phyloP scores from a whole-genome alignment of 257 asterid species.

The Cruciata laevipes region DNA sequence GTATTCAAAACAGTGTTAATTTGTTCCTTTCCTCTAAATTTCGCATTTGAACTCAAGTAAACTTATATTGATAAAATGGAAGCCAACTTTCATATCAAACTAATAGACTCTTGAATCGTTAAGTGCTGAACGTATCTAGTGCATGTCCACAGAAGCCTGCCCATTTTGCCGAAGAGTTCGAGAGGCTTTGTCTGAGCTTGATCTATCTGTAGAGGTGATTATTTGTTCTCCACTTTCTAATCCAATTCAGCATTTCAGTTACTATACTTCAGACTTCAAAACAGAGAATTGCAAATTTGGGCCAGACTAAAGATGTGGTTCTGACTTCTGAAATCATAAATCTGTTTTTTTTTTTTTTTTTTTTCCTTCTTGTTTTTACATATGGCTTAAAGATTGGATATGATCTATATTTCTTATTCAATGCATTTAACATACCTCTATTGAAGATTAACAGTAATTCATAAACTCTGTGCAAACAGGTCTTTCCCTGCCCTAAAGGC shows the following conservation, averaged over 20 bases:
- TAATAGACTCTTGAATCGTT: background rate
- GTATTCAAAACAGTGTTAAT: background rate
- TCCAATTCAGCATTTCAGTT: background rate
- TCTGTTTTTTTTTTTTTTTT: no score
- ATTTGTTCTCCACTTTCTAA: background rate
- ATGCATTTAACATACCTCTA: no score
- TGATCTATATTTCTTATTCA: background rate
- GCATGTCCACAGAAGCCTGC: constrained; percentile 76
- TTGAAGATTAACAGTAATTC: background rate
- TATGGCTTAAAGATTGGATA: background rate
- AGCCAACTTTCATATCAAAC: no score
- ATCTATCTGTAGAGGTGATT: constrained; percentile 60
- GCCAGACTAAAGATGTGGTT: background rate
- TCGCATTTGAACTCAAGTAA: background rate
- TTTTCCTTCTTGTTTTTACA: no score
- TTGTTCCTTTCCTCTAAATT: background rate
- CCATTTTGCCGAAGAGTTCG: constrained; percentile 91
- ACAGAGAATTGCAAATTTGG: background rate
- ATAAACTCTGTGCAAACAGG: constrained; percentile 30
- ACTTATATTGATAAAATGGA: background rate
- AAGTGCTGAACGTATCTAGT: constrained; percentile 18
- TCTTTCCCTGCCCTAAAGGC: constrained; percentile 81
- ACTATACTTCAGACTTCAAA: no score
- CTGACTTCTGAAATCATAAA: background rate
- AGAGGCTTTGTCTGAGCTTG: constrained; percentile 79